Conservation (phyloP, 352 stramenopile genomes). For the Peronospora farinosa region DNA sequence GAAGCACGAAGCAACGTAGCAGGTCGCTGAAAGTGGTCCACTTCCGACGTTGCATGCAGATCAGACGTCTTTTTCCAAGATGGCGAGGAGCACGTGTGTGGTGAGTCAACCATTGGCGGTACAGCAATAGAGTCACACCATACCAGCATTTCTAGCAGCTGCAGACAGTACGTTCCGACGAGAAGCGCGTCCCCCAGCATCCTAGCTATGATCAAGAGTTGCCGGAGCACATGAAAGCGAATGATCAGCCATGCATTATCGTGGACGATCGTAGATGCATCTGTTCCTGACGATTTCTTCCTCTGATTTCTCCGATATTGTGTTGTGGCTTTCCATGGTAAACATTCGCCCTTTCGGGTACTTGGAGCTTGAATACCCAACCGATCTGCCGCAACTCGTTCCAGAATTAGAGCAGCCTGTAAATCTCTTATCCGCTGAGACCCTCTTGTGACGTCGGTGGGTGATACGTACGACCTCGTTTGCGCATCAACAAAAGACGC, state of each 20-base stretch:
- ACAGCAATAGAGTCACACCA: conserved; percentile 48
- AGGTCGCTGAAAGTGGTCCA: conserved; percentile 39
- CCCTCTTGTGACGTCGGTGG: conserved; percentile 15
- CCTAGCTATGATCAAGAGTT: conserved; percentile 60
- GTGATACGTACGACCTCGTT: conserved; percentile 19
- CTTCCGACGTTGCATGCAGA: conserved; percentile 3
- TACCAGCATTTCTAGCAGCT: conserved; percentile 57
- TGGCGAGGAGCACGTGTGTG: conserved; percentile 1
- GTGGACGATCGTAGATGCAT: conserved; percentile 1
- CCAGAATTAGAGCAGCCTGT: conserved; percentile 48
- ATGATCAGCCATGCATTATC: conserved; percentile 63
- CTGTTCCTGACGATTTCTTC: conserved; percentile 11
- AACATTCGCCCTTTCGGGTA: conserved; percentile 2
- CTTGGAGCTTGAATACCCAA: conserved; percentile 36
- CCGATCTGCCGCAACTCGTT: conserved; percentile 40
- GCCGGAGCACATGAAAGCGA: conserved; percentile 70
- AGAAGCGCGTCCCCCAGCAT: conserved; percentile 46
- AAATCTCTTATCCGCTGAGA: conserved; percentile 43
- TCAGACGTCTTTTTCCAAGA: conserved; percentile 3
- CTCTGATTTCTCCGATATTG: conserved; percentile 25
- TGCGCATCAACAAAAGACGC: conserved; percentile 14
- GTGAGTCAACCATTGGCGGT: conserved; percentile 3
- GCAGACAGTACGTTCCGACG: conserved; percentile 49
- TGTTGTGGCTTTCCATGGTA: conserved; percentile 45
- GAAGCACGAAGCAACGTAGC: conserved; percentile 24